Percentiles rank a stretch among this genome's conserved stretches.
These are phyloP conservation scores for Dissophora globulifera DNA, from an alignment of 192 early-diverging fungal genomes.

Conservation along the genomic window DNA sequence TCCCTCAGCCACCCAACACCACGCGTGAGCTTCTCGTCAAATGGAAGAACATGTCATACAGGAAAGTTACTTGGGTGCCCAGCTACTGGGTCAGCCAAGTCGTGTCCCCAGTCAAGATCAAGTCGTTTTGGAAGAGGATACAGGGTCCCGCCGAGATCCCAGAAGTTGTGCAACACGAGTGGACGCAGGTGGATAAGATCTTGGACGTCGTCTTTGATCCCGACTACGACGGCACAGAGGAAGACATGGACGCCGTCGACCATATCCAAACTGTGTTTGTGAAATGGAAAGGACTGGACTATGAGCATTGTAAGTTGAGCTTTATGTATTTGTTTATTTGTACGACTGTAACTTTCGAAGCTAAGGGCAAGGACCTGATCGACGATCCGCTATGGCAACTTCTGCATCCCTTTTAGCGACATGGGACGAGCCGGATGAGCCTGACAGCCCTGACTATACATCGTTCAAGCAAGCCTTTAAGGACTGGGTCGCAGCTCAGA, in stretches of 20 bases:
- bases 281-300: conserved; percentile 71
- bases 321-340: no score
- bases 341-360: no score
- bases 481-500: conserved; percentile 45
- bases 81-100: conserved; percentile 55
- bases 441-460: conserved; percentile 38
- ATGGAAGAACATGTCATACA: conserved; percentile 58
- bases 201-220: conserved; percentile 52
- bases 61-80: conserved; percentile 63
- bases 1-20: conserved; percentile 21
- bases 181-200: conserved; percentile 56
- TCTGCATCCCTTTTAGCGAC: no score
- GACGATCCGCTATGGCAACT: no score
- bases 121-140: conserved; percentile 38
- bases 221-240: conserved; percentile 29
- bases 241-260: conserved; percentile 42
- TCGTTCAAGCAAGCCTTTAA: conserved; percentile 54
- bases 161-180: conserved; percentile 40
- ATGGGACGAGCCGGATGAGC: conserved; percentile 52
- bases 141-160: conserved; percentile 20
- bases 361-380: not conserved
- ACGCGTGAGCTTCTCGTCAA: conserved; percentile 57
- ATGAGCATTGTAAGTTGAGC: conserved; percentile 62
- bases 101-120: conserved; percentile 27
- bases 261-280: conserved; percentile 65